Evolutionary conservation across 1,284 basidiomycete species (phyloP), one percentile per base, ranked within the genome.

Genomic region (Leccinum pallidistipes): DNA sequence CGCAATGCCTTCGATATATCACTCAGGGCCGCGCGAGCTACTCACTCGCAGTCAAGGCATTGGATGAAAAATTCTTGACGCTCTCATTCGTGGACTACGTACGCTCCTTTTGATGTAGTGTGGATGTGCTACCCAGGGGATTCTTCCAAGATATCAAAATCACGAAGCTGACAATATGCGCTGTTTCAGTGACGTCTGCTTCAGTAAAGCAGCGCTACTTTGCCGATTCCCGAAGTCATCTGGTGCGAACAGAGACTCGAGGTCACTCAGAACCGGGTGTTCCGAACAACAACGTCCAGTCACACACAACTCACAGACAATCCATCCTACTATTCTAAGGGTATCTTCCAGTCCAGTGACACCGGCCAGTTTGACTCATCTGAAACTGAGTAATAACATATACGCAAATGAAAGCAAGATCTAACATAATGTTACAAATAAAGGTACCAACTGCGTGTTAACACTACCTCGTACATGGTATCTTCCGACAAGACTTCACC

Each of bases 31-130:
- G 24, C 50, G 1, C 63, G 55, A 60, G 56, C 31, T 29, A 24
- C 18, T 57, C 57, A 27, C 55, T 59, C 29, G 24, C 43, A 55
- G 21, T 47, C 36, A 29, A 34, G 32, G 18, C 36, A 32, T 56
- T 55, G 54, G 47, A 45, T 54, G 38, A 36, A 49, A 51, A 5
- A 36, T 55, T 38, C 45, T 51, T 38, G 40, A 34, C 43, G 32
- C 36, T 58, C 47, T 56, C 53, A 7, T 55, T 38, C 24, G 49
- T 65, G 58, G 27, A 58, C 59, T 50, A 31, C 49, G 29, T 59
- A 49, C 24, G 40, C 24, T 61, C 52, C 36, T 50, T 27, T 57
- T 50, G 4, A 54, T 56, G 18, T n/a, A 32, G 31, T 34, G 27
- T 66, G 40, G 57, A 57, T 62, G 31, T 58, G 54, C 32, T 54